These are phyloP conservation scores for Penicillium longicatenatum DNA, from an alignment of 495 filamentous ascomycete species.

Conservation along the genomic window DNA sequence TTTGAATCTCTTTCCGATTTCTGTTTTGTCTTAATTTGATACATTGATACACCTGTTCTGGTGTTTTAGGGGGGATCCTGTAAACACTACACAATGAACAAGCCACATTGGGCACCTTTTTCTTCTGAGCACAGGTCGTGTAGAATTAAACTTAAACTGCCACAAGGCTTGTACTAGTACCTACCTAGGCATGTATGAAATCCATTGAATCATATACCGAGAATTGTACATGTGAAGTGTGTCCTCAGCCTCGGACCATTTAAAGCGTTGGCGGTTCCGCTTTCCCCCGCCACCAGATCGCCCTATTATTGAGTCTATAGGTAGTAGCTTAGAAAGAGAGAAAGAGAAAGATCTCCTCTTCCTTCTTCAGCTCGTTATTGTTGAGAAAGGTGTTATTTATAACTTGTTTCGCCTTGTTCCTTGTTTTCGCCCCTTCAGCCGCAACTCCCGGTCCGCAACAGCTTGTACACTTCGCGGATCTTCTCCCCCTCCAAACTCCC, in stretches of 20 bases:
- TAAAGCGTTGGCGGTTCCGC: constrained; percentile 7
- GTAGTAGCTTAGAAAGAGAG: background rate
- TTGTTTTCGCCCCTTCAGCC: constrained; percentile 26
- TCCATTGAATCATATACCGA: background rate
- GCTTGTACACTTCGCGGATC: constrained; percentile 10
- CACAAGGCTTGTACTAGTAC: background rate
- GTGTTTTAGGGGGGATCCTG: constrained; percentile 23
- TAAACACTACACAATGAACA: constrained; percentile 24
- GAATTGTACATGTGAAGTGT: constrained; percentile 15
- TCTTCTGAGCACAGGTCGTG: background rate
- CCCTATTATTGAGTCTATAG: background rate
- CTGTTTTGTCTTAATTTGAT: constrained; percentile 26
- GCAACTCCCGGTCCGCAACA: constrained; percentile 28
- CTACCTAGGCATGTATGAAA: constrained; percentile 3
- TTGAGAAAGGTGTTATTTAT: constrained; percentile 4
- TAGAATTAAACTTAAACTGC: background rate
- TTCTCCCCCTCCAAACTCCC: constrained; percentile 4
- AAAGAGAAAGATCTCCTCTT: background rate
- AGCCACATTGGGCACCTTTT: background rate
- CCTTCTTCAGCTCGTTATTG: background rate
- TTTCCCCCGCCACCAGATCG: constrained; percentile 6
- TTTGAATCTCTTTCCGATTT: constrained; percentile 3
- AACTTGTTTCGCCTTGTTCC: constrained; percentile 5
- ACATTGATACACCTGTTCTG: constrained; percentile 31
- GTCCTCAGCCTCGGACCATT: constrained; percentile 24